Conservation (phyloP, 768 basidiomycete genomes). For the Leucosporidium yakuticum region DNA sequence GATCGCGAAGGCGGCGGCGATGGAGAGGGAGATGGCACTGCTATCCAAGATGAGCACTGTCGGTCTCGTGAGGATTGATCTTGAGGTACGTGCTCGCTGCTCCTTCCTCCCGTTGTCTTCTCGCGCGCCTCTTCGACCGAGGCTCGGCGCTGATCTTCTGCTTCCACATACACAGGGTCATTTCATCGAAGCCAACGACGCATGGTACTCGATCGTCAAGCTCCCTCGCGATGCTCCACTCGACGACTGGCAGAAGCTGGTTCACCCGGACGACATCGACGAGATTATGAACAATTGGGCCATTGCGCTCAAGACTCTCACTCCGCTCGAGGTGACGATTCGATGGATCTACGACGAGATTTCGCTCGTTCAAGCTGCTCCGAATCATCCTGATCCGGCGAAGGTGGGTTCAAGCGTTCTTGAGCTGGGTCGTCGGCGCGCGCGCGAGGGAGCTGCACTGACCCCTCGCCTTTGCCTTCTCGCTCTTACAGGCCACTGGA, state of each 20-base stretch:
- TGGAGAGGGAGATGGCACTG: conserved; percentile 1
- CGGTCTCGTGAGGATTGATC: background rate
- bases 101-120: background rate
- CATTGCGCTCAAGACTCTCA: too few species aligned
- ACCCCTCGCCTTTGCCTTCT: too few species aligned
- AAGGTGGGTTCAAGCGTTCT: background rate
- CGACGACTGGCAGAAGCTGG: background rate
- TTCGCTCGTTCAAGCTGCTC: background rate
- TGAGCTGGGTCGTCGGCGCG: background rate
- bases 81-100: background rate
- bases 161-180: background rate
- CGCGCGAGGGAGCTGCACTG: too few species aligned
- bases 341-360: background rate
- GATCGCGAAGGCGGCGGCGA: too few species aligned
- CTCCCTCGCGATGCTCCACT: background rate
- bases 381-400: background rate
- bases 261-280: too few species aligned
- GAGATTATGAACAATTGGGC: too few species aligned
- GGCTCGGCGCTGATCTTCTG: background rate
- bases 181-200: background rate
- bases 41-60: background rate
- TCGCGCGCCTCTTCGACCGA: background rate
- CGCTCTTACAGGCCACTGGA: background rate
- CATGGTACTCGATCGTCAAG: background rate
- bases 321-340: too few species aligned